phyloP scores from a whole-genome alignment of 495 filamentous ascomycete genomes.

The Extremus antarcticus region DNA sequence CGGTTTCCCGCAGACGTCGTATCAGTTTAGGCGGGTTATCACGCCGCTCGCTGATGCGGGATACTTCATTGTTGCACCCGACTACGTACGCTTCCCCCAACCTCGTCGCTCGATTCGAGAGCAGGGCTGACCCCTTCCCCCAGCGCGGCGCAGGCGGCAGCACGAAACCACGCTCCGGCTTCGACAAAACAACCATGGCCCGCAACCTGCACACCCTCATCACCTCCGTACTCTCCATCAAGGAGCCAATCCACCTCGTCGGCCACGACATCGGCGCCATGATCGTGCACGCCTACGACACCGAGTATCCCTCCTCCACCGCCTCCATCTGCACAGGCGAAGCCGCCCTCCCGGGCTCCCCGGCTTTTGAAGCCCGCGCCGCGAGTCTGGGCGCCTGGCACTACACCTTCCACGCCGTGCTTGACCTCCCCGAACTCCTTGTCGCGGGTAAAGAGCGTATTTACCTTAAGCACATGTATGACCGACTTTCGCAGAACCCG shows the following conservation, averaged over 20 bases:
- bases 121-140: too few species aligned
- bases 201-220: slow-evolving; percentile 26
- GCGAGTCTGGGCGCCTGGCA: slow-evolving; percentile 27
- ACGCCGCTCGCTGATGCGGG: too few species aligned
- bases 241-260: slow-evolving; percentile 32
- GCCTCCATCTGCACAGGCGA: slow-evolving; percentile 33
- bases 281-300: slow-evolving; percentile 24
- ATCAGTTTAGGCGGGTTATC: too few species aligned
- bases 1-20: too few species aligned
- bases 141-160: slow-evolving; percentile 27
- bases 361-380: slow-evolving; percentile 18
- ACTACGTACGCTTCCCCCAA: too few species aligned
- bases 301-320: slow-evolving; percentile 23
- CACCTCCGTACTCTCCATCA: slow-evolving; percentile 26
- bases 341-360: slow-evolving; percentile 36
- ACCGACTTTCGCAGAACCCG: slow-evolving; percentile 30
- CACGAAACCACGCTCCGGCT: slow-evolving; percentile 31
- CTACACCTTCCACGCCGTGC: slow-evolving; percentile 37
- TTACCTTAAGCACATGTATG: slow-evolving; percentile 39
- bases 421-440: slow-evolving; percentile 33
- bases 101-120: too few species aligned
- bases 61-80: too few species aligned
- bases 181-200: slow-evolving; percentile 30
- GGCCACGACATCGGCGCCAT: slow-evolving; percentile 41
- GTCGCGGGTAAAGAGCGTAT: slow-evolving; percentile 34